Evolutionary conservation across 345 rosid genomes (phyloP).

Genomic region (Salix viminalis): DNA sequence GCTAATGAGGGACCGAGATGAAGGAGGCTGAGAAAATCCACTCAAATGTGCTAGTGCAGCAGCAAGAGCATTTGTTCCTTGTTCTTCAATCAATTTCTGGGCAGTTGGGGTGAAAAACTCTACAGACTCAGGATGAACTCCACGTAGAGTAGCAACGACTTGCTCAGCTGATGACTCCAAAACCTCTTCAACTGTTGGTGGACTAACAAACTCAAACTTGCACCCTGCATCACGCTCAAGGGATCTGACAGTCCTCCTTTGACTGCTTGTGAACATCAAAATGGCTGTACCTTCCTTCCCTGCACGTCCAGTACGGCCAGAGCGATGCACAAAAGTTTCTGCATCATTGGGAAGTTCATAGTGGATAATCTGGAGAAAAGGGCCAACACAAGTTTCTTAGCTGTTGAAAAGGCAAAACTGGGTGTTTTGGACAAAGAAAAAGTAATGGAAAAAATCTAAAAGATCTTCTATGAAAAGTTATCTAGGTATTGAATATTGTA

Average conservation of each 20-base stretch:
- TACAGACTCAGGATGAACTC: conserved; percentile 83
- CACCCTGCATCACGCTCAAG: conserved; percentile 93
- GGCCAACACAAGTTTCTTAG: conserved; percentile 12
- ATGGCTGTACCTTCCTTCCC: conserved; percentile 95
- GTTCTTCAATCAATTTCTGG: conserved; percentile 59
- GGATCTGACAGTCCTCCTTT: conserved; percentile 80
- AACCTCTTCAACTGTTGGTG: conserved; percentile 71
- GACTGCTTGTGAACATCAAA: conserved; percentile 75
- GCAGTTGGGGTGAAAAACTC: conserved; percentile 80
- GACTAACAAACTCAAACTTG: conserved; percentile 78
- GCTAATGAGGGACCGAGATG: conserved; percentile 85
- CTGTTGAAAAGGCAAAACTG: not conserved
- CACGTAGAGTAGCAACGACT: conserved; percentile 72
- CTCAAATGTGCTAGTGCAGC: conserved; percentile 92
- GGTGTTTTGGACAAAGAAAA: not conserved
- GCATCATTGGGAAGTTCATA: conserved; percentile 97
- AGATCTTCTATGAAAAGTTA: not conserved
- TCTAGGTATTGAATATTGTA: not conserved
- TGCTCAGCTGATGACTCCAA: conserved; percentile 87
- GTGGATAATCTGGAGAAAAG: conserved; percentile 66
- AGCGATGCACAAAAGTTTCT: conserved; percentile 97
- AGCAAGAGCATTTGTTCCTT: conserved; percentile 86
- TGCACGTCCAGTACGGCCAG: conserved; percentile 99
- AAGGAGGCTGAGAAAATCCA: conserved; percentile 87
- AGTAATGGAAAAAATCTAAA: not conserved